phyloP scores from a whole-genome alignment of 257 asterid genomes.

The Nicotiana benthamiana region DNA sequence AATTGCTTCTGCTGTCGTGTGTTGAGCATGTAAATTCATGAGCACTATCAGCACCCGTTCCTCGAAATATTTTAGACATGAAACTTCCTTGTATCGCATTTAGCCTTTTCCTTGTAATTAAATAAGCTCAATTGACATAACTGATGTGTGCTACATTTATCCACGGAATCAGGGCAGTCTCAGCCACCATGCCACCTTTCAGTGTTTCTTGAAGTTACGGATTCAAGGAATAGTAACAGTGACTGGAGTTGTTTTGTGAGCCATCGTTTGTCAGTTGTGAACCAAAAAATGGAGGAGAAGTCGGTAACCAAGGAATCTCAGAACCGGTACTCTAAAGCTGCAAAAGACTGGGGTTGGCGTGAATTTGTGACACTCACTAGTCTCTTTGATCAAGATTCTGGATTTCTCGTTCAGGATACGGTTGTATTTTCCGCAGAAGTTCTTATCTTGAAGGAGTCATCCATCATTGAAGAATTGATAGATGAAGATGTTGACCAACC shows the following conservation, averaged over 20 bases:
- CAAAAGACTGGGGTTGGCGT: slow-evolving; percentile 99
- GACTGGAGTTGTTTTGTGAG: slow-evolving; percentile 99
- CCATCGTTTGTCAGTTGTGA: slow-evolving; percentile 83
- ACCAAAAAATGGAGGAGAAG: slow-evolving; percentile 78
- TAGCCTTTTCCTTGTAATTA: not conserved
- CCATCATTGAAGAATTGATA: slow-evolving; percentile 58
- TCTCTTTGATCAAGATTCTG: slow-evolving; percentile 98
- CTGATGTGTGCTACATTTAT: slow-evolving; percentile 17
- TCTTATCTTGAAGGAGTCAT: slow-evolving; percentile 91
- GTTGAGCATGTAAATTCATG: not conserved
- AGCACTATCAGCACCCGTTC: not conserved
- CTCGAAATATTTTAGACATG: not conserved
- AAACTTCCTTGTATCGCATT: not conserved
- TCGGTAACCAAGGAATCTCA: slow-evolving; percentile 96
- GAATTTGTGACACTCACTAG: slow-evolving; percentile 96
- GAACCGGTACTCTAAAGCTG: slow-evolving; percentile 94
- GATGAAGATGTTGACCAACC: slow-evolving; percentile 47
- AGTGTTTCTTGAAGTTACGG: slow-evolving; percentile 97
- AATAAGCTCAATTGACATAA: not conserved
- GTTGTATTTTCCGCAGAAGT: slow-evolving; percentile 88
- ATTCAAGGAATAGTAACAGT: slow-evolving; percentile 67
- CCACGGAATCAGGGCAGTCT: slow-evolving; percentile 87
- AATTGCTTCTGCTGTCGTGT: not conserved
- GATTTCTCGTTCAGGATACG: slow-evolving; percentile 81
- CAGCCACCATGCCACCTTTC: slow-evolving; percentile 99